Conservation (phyloP, 805 yeast species). For the Ogataea methanolica region DNA sequence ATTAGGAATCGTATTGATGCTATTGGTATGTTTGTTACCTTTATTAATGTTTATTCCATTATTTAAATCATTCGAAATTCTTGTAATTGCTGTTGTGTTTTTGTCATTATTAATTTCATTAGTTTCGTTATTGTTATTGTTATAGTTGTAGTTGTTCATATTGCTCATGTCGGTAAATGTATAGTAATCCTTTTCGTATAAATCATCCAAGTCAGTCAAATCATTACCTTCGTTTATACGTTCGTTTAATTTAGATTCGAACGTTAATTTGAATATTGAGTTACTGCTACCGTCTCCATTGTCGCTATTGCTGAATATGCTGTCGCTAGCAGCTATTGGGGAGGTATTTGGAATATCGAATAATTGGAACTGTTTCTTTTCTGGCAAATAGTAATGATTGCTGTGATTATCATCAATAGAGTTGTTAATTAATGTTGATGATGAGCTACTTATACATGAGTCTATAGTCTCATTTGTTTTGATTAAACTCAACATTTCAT, state of each 20-base stretch:
- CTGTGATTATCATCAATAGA: not conserved
- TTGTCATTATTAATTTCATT: too few relatives aligned
- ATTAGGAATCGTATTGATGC: too few relatives aligned
- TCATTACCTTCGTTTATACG: not conserved
- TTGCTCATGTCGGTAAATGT: slow-evolving; percentile 8
- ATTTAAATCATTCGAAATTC: too few relatives aligned
- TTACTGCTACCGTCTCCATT: too few relatives aligned
- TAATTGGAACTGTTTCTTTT: not conserved
- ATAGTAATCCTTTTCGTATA: slow-evolving; percentile 14
- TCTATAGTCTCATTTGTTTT: slow-evolving; percentile 27
- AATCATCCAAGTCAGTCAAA: not conserved
- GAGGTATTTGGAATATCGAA: not conserved
- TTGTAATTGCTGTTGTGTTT: too few relatives aligned
- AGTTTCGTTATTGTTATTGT: too few relatives aligned
- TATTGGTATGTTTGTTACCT: too few relatives aligned
- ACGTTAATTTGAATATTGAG: too few relatives aligned
- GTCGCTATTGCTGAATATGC: not conserved
- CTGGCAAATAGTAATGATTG: not conserved
- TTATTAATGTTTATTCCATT: too few relatives aligned
- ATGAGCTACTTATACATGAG: slow-evolving; percentile 14
- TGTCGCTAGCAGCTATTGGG: not conserved
- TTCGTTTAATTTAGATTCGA: not conserved
- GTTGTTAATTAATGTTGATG: not conserved
- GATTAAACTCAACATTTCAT: slow-evolving; percentile 15
- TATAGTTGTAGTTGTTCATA: too few relatives aligned